Base-by-base conservation (phyloP, 164 flowering plant species). In the Magnolia changhungtana region DNA sequence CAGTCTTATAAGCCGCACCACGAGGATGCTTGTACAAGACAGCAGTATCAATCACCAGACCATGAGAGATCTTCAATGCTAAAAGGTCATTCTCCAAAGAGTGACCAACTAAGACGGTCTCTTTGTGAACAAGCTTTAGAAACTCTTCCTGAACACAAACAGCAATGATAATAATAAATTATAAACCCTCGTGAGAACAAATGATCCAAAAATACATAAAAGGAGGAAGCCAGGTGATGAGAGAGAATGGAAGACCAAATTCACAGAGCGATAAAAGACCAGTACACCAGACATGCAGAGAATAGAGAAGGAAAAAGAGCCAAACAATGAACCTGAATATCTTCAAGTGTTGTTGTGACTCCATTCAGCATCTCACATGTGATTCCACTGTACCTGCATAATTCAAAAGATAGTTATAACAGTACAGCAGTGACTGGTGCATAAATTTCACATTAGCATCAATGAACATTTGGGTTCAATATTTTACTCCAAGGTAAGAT, bases 41-140 rank as follows among this genome's bases (percentile, higher is more conserved):
- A 10, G 99, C 94, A 55, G 99, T 96, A 82, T 96, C 99, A 78
- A 94, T 89, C 69, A 96, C 97, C 82, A 86, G 79, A 74, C 80
- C 80, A 77, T 96, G 99, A 71, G 82, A 82, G 61, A 96, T 86
- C 85, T 91, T 93, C 85, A 96, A 78, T 21, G 99, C 98, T 71
- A 88, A 74, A 76, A 96, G 88, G 81, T 94, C 99, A 86, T 96
- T 96, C 84, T 96, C 99, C 87, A 96, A 80, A 64, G 99, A 96
- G 78, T 96, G 99, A 24, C 99, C 99, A 81, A 94, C 90, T 73
- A 96, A 84, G 78, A 96, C 79, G 5, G 99, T 96, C 78, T 96
- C 98, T 74, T 89, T 90, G 89, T 81, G 76, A 81, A 96, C 99
- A 79, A 94, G 85, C 84, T 86, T 88, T 58, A 92, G 80, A 85